Conservation (phyloP, 768 basidiomycete genomes). For the Leccinum subgranulosum region DNA sequence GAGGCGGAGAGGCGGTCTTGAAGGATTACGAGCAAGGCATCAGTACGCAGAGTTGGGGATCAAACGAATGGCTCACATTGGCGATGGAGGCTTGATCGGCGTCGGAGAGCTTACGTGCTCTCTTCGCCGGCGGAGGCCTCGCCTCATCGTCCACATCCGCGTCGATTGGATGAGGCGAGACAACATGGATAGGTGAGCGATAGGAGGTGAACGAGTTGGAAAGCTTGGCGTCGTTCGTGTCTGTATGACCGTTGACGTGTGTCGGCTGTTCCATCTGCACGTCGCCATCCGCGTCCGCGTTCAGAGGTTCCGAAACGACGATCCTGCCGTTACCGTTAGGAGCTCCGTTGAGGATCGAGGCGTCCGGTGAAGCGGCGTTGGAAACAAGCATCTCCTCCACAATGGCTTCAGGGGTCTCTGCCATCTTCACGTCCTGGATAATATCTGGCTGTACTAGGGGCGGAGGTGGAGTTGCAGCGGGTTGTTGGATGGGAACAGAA, state of each 20-base stretch:
- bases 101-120: constrained; percentile 73
- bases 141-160: constrained; percentile 43
- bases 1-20: constrained; percentile 77
- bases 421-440: constrained; percentile 57
- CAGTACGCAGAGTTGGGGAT: constrained; percentile 53
- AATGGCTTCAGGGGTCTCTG: constrained; percentile 25
- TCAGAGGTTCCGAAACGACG: constrained; percentile 30
- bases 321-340: constrained; percentile 27
- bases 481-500: constrained; percentile 42
- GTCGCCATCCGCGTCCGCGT: constrained; percentile 28
- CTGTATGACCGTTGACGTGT: constrained; percentile 26
- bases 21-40: constrained; percentile 32
- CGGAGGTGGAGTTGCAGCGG: constrained; percentile 45
- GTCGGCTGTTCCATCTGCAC: constrained; percentile 27
- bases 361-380: constrained; percentile 11
- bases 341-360: neutral
- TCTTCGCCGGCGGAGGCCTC: constrained; percentile 78
- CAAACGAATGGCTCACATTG: constrained; percentile 59
- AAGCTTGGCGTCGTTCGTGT: constrained; percentile 2
- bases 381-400: constrained; percentile 16
- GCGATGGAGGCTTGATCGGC: constrained; percentile 70
- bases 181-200: constrained; percentile 32
- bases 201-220: constrained; percentile 31
- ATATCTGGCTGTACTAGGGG: constrained; percentile 44
- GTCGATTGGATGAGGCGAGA: constrained; percentile 27